Conservation (phyloP, 2,329 filamentous ascomycete species). For the Colletotrichum destructivum region DNA sequence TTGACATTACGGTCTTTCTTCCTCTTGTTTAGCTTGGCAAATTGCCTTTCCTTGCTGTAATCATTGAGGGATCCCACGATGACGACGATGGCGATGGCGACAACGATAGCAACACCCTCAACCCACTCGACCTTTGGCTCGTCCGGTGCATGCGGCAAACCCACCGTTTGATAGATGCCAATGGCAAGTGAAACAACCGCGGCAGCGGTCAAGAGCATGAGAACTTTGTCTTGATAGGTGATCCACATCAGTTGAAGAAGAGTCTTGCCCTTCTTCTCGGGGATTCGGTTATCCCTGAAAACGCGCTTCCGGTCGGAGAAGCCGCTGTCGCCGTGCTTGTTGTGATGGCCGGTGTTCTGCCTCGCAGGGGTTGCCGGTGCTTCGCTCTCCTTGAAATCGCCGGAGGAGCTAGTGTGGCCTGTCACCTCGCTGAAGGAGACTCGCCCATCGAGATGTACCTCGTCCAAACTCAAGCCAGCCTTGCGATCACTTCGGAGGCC, state of each 20-base stretch:
- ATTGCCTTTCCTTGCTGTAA: constrained; percentile 85
- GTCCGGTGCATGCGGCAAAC: constrained; percentile 64
- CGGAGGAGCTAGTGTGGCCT: constrained; percentile 41
- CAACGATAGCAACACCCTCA: constrained; percentile 86
- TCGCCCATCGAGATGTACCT: constrained; percentile 74
- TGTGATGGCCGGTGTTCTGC: constrained; percentile 5
- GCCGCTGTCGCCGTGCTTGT: constrained; percentile 47
- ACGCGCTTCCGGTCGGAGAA: constrained; percentile 79
- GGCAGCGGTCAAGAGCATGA: constrained; percentile 79
- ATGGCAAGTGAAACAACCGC: constrained; percentile 81
- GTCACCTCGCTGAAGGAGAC: constrained; percentile 82
- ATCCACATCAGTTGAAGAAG: constrained; percentile 84
- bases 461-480: constrained; percentile 83
- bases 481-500: constrained; percentile 81
- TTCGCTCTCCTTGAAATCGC: constrained; percentile 38
- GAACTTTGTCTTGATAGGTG: constrained; percentile 86
- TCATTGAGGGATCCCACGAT: constrained; percentile 84
- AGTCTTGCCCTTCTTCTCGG: constrained; percentile 81
- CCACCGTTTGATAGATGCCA: constrained; percentile 83
- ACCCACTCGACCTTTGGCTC: constrained; percentile 70
- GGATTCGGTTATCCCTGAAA: constrained; percentile 80
- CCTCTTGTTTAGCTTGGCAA: constrained; percentile 83
- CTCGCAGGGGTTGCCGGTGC: constrained; percentile 9
- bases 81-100: constrained; percentile 84
- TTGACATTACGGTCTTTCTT: constrained; percentile 84